Percentiles rank a stretch among this genome's conserved stretches.
These are phyloP conservation scores for Vigna angularis DNA, from an alignment of 306 rosid genomes.

Conservation along the genomic window DNA sequence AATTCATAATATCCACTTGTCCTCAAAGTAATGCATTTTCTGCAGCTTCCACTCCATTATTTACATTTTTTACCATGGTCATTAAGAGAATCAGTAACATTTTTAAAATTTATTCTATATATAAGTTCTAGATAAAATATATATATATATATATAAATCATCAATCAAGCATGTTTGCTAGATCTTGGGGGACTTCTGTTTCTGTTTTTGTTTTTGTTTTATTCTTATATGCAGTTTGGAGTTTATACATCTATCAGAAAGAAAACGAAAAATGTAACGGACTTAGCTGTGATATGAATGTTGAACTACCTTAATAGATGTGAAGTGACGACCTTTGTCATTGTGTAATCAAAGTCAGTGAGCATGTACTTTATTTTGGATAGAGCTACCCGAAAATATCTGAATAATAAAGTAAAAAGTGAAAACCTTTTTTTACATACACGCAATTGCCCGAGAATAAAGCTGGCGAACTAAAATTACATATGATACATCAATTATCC, in stretches of 20 bases:
- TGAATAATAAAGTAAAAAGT: conserved; percentile 14
- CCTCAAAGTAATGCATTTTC: conserved; percentile 41
- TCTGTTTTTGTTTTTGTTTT: not conserved
- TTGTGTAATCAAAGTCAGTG: conserved; percentile 1
- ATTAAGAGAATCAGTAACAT: not conserved
- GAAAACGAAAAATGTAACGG: not conserved
- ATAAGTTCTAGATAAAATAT: not conserved
- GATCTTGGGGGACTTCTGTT: not conserved
- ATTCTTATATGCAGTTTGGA: not conserved
- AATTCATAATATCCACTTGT: conserved; percentile 52
- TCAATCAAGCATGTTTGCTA: not conserved
- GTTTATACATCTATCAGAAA: not conserved
- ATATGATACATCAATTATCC: not conserved
- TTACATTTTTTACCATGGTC: not conserved
- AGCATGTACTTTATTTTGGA: not conserved
- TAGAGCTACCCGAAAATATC: conserved; percentile 6
- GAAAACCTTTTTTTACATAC: not conserved
- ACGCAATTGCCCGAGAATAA: not conserved
- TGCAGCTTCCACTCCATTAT: conserved; percentile 20
- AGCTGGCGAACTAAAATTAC: not conserved
- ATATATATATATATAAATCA: not conserved
- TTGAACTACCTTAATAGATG: not conserved
- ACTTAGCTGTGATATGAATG: not conserved
- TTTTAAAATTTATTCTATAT: not conserved
- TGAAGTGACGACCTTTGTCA: not conserved